Base-by-base conservation (phyloP, 805 yeast species). In the Pichia sporocuriosa region DNA sequence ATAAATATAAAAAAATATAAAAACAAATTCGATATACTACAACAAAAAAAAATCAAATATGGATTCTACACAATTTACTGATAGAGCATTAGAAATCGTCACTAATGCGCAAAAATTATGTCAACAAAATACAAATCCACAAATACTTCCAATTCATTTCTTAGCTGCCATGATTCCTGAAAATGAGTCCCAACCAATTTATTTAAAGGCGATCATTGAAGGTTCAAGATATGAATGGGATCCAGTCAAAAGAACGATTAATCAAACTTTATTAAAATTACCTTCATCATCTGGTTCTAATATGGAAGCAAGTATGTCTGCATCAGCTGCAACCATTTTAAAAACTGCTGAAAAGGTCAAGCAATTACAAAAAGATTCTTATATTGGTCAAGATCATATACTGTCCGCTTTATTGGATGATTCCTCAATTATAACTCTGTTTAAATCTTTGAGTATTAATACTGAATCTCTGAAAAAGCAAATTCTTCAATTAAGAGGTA, bases 271-370 rank as follows among this genome's bases (percentile, higher is more conserved):
- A 54, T 95, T 89, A 6, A 72, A 94, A 44, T 69, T 86, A 35
- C 96, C 97, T 20, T 75, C 86, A 31, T 97, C 90, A 60, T 69
- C 70, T 28, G 98, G 98, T 2, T 82, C 97, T 2, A 96, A 97
- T 15, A 72, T 78, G 12, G 89, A 87, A 48, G 72, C 88, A 2
- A 68, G 81, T 20, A 82, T 94, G 49, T 74, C 87, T 43, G 76
- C 81, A 32, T 75, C 86, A n/a, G 71, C 88, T 26, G 86, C 85
- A 17, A 81, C 78, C 58, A 77, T 93, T 17, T 61, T 93, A 35
- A 74, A 75, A 49, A 77, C 75, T 29, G 94, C 97, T 13, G 71
- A 72, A 37, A 84, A 87, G 58, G 77, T 87, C 55, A 84, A 84
- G 63, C 70, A 78, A 39, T 84, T 84, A 54, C 98, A 90, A 61